These are phyloP conservation scores for Scheffersomyces coipomensis DNA, from an alignment of 805 yeast species.

Conservation along the genomic window DNA sequence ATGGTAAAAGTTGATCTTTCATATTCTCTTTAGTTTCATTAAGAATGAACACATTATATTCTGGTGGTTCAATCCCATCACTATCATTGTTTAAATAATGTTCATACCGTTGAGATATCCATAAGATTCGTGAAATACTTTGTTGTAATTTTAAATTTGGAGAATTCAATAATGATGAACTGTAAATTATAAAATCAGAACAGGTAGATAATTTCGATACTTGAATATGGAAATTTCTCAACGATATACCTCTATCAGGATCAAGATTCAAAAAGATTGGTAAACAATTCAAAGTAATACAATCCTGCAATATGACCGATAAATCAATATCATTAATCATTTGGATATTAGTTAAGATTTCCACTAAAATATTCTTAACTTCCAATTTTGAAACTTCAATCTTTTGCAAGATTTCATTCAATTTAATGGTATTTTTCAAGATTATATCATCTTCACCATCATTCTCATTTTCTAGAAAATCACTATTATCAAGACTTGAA, in stretches of 20 bases:
- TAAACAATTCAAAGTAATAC: constrained; percentile 38
- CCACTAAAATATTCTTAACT: constrained; percentile 16
- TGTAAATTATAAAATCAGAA: constrained; percentile 74
- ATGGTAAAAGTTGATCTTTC: too few species aligned
- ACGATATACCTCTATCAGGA: constrained; percentile 69
- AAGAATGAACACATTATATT: constrained; percentile 11
- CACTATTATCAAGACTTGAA: constrained; percentile 7
- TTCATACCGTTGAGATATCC: constrained; percentile 36
- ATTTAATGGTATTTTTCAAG: constrained; percentile 54
- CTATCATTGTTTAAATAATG: constrained; percentile 7
- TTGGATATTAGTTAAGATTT: constrained; percentile 1
- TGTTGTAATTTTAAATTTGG: constrained; percentile 16
- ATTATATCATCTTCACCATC: constrained; percentile 3
- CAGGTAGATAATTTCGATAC: constrained; percentile 74
- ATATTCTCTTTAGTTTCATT: too few species aligned
- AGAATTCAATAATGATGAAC: constrained; percentile 36
- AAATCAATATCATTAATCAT: constrained; percentile 16
- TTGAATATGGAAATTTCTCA: constrained; percentile 85
- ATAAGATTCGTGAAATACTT: constrained; percentile 30
- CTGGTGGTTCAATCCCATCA: constrained; percentile 1
- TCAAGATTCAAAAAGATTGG: constrained; percentile 62
- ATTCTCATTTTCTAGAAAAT: constrained; percentile 3
- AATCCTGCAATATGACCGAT: constrained; percentile 35
- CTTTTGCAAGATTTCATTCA: constrained; percentile 53
- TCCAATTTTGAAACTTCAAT: constrained; percentile 42